Evolutionary conservation across 2,329 filamentous ascomycete genomes (phyloP), one percentile per base, ranked within the genome.

Genomic region (Calcarisporium arbuscula): DNA sequence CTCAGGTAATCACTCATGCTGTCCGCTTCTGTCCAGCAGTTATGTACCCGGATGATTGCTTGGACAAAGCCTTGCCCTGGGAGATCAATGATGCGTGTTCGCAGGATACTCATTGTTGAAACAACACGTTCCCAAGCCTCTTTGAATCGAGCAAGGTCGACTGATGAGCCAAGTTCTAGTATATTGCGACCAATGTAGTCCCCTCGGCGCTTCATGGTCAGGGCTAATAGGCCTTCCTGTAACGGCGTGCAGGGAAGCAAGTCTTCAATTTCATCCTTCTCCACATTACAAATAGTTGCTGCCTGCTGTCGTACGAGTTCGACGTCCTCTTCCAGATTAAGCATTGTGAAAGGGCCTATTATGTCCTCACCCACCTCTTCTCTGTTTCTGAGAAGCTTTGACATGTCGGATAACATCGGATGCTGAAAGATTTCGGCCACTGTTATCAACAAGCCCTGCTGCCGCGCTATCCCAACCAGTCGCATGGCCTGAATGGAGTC

Each of bases 401-500:
- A 28, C 34, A 36, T 36, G 19, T 36, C 20, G 4, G 12, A 6
- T 19, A 36, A 21, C 10, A 36, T 27, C 12, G 34, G 34, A 19
- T 32, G 34, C 12, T 30, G 28, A 17, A 36, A 36, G 16, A 36
- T 31, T 14, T 32, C 21, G 11, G 34, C 34, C 11, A 36, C 28
- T 25, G 34, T 26, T 25, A 36, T 9, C 12, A 21, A 16, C 2
- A 36, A 16, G 20, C 30, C 23, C n/a, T 36, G 34, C 12, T 31
- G 34, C 6, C 34, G 28, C 8, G 34, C 28, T 19, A 32, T n/a
- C 27, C 34, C 34, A 19, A 36, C 34, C 28, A 36, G 32, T 6
- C 34, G 34, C 34, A 36, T 36, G 8, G 34, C 34, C 28, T 36
- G 28, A 10, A 36, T 36, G 11, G 34, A 36, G 26, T 31, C 28